Conservation (phyloP, 441 rosid species). For the Arabidopsis hybrid region DNA sequence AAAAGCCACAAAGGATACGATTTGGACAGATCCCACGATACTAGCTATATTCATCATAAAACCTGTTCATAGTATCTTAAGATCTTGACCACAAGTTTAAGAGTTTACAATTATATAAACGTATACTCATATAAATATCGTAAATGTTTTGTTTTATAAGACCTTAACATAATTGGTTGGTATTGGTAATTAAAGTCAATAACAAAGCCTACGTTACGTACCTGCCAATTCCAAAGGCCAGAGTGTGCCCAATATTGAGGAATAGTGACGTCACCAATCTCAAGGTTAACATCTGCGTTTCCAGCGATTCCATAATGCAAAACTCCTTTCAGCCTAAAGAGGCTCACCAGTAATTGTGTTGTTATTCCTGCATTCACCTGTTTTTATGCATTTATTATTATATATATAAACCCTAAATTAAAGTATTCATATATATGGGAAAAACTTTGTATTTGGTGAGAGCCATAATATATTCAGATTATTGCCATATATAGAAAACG, state of each 20-base stretch:
- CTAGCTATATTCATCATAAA: too few species aligned
- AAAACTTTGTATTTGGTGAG: background rate
- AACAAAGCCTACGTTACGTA: slow-evolving; percentile 6
- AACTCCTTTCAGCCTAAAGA: slow-evolving; percentile 66
- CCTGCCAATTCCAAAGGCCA: slow-evolving; percentile 90
- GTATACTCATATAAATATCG: background rate
- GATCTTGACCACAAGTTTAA: background rate
- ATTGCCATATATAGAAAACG: background rate
- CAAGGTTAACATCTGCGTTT: slow-evolving; percentile 65
- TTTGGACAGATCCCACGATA: too few species aligned
- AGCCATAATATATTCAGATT: background rate
- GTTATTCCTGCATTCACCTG: slow-evolving; percentile 75
- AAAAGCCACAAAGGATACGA: background rate
- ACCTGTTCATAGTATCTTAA: too few species aligned
- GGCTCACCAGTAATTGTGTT: slow-evolving; percentile 58
- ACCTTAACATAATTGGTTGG: background rate
- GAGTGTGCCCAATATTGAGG: slow-evolving; percentile 80
- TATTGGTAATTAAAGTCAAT: background rate
- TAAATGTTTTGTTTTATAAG: background rate
- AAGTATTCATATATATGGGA: background rate
- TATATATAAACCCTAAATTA: background rate
- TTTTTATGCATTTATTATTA: background rate
- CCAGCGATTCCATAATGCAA: slow-evolving; percentile 78
- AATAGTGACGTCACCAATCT: slow-evolving; percentile 76
- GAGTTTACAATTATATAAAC: background rate